These are phyloP conservation scores for Xanthoconium separans DNA, from an alignment of 1,284 basidiomycete species.

Conservation along the genomic window DNA sequence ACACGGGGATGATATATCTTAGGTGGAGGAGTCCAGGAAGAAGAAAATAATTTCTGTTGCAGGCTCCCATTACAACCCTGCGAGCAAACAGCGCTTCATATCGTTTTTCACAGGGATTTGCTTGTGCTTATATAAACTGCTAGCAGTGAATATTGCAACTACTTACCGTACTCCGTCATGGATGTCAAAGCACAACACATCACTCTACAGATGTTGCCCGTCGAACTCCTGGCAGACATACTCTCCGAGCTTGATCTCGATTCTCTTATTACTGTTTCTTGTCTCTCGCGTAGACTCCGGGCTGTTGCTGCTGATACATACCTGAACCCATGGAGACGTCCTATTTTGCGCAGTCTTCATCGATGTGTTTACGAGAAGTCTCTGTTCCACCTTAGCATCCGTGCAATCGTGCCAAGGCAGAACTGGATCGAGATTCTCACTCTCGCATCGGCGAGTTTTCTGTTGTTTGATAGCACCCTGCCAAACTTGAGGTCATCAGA, in stretches of 20 bases:
- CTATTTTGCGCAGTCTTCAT: conserved; percentile 58
- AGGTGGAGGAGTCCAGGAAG: too few relatives aligned
- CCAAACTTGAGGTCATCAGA: conserved; percentile 62
- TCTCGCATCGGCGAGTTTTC: conserved; percentile 54
- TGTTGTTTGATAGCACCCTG: conserved; percentile 63
- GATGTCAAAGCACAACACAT: background rate
- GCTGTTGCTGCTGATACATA: conserved; percentile 57
- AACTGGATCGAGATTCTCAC: conserved; percentile 75
- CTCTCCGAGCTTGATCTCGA: conserved; percentile 63
- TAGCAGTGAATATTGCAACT: too few relatives aligned
- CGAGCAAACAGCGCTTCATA: too few relatives aligned
- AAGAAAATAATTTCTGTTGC: too few relatives aligned
- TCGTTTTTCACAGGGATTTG: too few relatives aligned
- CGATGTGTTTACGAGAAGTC: conserved; percentile 46
- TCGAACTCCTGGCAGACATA: conserved; percentile 72
- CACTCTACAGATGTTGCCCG: conserved; percentile 56
- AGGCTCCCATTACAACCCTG: too few relatives aligned
- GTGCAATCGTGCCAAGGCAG: conserved; percentile 59
- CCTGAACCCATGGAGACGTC: conserved; percentile 71
- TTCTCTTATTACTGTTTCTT: conserved; percentile 55
- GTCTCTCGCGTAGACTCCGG: conserved; percentile 56
- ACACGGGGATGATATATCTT: too few relatives aligned
- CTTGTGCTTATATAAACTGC: too few relatives aligned
- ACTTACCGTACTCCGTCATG: too few relatives aligned
- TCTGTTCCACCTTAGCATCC: conserved; percentile 58